phyloP scores from a whole-genome alignment of 495 filamentous ascomycete genomes.

The Podospora pseudoanserina region DNA sequence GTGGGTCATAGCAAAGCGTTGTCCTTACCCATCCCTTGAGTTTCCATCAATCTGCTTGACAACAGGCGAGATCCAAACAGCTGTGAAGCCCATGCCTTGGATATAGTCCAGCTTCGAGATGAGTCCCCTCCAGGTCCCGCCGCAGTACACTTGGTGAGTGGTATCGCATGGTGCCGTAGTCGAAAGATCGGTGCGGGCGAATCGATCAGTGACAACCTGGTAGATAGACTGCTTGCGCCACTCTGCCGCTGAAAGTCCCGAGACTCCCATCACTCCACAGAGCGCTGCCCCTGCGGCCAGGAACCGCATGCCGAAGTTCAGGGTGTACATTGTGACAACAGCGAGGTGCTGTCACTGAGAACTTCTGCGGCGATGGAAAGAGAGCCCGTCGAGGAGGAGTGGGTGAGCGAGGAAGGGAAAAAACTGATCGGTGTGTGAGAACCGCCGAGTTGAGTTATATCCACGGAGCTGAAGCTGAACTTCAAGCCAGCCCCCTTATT shows the following conservation, averaged over 20 bases:
- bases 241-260: slow-evolving; percentile 22
- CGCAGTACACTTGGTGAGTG: slow-evolving; percentile 59
- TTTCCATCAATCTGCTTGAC: slow-evolving; percentile 55
- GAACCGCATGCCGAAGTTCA: slow-evolving; percentile 8
- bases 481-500: neutral
- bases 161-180: slow-evolving; percentile 54
- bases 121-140: slow-evolving; percentile 71
- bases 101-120: slow-evolving; percentile 68
- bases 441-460: neutral
- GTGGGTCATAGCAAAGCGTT: neutral
- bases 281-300: slow-evolving; percentile 6
- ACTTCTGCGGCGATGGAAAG: neutral
- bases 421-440: neutral
- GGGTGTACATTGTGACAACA: slow-evolving; percentile 7
- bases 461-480: neutral
- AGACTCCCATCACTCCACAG: slow-evolving; percentile 5
- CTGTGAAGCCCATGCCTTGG: slow-evolving; percentile 75
- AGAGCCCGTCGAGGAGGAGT: neutral
- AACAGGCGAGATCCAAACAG: slow-evolving; percentile 79
- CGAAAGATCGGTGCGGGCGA: slow-evolving; percentile 64
- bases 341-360: neutral
- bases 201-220: slow-evolving; percentile 71
- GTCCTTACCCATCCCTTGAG: slow-evolving; percentile 49
- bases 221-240: slow-evolving; percentile 65
- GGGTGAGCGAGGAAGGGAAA: neutral